phyloP scores from a whole-genome alignment of 2,329 filamentous ascomycete species.

The Ceratocystis papillata region DNA sequence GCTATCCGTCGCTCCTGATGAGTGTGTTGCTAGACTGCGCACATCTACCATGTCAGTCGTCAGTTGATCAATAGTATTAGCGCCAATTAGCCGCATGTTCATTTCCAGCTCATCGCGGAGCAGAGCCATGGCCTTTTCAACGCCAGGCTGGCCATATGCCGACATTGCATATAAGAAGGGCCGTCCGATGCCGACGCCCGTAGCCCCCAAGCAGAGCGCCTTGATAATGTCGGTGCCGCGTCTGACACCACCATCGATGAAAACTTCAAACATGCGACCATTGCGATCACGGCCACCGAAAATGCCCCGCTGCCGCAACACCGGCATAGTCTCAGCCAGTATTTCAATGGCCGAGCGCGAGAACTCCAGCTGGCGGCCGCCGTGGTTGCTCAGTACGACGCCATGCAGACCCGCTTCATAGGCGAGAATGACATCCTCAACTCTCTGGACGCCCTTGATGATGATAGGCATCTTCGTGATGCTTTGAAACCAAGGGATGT shows the following conservation, averaged over 20 bases:
- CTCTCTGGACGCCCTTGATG: slow-evolving; percentile 90
- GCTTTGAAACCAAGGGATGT: slow-evolving; percentile 82
- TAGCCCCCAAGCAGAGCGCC: slow-evolving; percentile 82
- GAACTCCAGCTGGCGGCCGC: slow-evolving; percentile 86
- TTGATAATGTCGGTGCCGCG: slow-evolving; percentile 92
- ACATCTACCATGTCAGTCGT: slow-evolving; percentile 72
- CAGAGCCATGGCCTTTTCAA: slow-evolving; percentile 84
- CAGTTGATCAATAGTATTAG: slow-evolving; percentile 61
- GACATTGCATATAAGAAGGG: slow-evolving; percentile 97
- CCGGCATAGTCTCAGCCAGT: slow-evolving; percentile 84
- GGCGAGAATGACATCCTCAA: slow-evolving; percentile 88
- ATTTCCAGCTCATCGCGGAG: slow-evolving; percentile 97
- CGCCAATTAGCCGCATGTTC: slow-evolving; percentile 93
- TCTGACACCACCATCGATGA: slow-evolving; percentile 79
- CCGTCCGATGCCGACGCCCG: slow-evolving; percentile 83
- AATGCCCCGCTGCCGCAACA: slow-evolving; percentile 61
- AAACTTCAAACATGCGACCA: slow-evolving; percentile 57
- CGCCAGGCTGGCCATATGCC: slow-evolving; percentile 74
- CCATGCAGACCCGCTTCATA: slow-evolving; percentile 72
- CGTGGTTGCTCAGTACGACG: slow-evolving; percentile 92
- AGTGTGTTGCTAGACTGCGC: slow-evolving; percentile 51
- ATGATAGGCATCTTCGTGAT: slow-evolving; percentile 94
- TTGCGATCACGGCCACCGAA: slow-evolving; percentile 42
- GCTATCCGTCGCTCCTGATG: slow-evolving; percentile 40
- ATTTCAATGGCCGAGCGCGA: slow-evolving; percentile 82